Evolutionary conservation across 805 yeast species (phyloP).

Genomic region (Saturnispora serradocipensis): DNA sequence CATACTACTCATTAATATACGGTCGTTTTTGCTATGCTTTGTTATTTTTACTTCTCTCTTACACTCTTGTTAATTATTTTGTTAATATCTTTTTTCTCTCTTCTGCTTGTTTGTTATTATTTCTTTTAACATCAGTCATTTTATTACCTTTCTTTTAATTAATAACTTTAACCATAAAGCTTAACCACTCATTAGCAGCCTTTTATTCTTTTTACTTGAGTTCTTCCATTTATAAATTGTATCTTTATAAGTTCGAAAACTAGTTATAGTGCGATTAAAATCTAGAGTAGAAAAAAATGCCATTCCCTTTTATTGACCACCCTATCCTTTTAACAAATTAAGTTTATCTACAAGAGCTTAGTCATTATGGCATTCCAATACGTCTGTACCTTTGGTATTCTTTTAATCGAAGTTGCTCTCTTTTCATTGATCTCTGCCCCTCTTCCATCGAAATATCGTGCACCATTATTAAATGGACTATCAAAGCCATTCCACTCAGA

Average conservation of each 20-base stretch:
- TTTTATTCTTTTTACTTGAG: not conserved
- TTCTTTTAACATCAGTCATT: not conserved
- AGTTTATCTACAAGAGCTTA: not conserved
- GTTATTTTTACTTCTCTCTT: not conserved
- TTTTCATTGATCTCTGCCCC: slow-evolving; percentile 81
- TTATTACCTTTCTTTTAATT: not conserved
- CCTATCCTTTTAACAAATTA: not conserved
- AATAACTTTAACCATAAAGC: not conserved
- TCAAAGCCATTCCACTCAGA: slow-evolving; percentile 63
- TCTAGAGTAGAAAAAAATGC: not conserved
- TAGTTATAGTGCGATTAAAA: not conserved
- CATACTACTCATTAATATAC: slow-evolving; percentile 78
- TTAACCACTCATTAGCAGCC: not conserved
- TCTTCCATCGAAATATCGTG: slow-evolving; percentile 65
- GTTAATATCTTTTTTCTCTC: not conserved
- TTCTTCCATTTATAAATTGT: not conserved
- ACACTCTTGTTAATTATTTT: not conserved
- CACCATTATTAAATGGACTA: slow-evolving; percentile 52
- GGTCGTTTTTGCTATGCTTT: not conserved
- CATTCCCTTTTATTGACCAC: not conserved
- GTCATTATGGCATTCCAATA: slow-evolving; percentile 25
- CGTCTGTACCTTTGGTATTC: slow-evolving; percentile 50
- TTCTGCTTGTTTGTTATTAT: not conserved
- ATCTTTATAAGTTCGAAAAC: not conserved
- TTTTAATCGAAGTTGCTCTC: slow-evolving; percentile 66